A percentile compares a stretch with the other conserved stretches of the same genome.
phyloP scores from a whole-genome alignment of 306 rosid species.

The Crotalaria pallida region DNA sequence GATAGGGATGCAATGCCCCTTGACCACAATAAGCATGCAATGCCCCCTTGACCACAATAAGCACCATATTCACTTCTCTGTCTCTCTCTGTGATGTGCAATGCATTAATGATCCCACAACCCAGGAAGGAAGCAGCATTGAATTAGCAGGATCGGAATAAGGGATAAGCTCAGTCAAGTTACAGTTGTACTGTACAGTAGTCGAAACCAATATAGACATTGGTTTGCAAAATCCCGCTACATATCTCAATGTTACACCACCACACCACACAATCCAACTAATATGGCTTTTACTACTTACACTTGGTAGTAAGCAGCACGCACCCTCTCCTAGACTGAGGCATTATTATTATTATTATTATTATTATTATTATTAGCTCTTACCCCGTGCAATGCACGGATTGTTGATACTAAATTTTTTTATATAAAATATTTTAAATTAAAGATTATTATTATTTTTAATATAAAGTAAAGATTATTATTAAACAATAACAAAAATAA shows the following conservation, averaged over 20 bases:
- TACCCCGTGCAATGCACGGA: too few relatives aligned
- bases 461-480: too few relatives aligned
- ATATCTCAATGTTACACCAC: slow-evolving; percentile 31
- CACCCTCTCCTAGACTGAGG: slow-evolving; percentile 29
- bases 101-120: slow-evolving; percentile 30
- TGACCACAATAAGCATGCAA: too few relatives aligned
- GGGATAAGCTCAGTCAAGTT: background rate
- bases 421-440: too few relatives aligned
- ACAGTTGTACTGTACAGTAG: background rate
- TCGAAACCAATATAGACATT: slow-evolving; percentile 4
- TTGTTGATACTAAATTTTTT: too few relatives aligned
- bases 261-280: slow-evolving; percentile 34
- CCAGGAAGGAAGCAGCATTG: slow-evolving; percentile 21
- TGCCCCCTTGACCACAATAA: slow-evolving; percentile 5
- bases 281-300: slow-evolving; percentile 11
- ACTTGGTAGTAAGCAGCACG: slow-evolving; percentile 3
- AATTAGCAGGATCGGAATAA: background rate
- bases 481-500: too few relatives aligned
- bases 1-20: background rate
- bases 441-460: too few relatives aligned
- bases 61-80: background rate
- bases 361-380: too few relatives aligned
- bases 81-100: background rate
- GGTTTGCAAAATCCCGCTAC: slow-evolving; percentile 27
- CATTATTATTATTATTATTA: slow-evolving; percentile 25